phyloP scores from a whole-genome alignment of 257 asterid species.

The Solanum medicagineum region DNA sequence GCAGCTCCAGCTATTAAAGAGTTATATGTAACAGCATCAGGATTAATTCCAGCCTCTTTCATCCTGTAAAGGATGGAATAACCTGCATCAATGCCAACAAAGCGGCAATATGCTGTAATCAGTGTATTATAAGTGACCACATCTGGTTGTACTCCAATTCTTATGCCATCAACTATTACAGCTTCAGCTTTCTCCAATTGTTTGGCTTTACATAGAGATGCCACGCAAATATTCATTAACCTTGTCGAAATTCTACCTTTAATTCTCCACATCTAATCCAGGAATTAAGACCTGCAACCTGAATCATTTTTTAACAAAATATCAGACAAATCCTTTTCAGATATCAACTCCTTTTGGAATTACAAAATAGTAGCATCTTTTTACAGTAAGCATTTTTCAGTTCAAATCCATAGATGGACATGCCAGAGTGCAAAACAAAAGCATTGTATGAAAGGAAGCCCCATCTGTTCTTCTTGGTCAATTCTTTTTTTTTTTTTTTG shows the following conservation, averaged over 20 bases:
- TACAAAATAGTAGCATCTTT: neutral
- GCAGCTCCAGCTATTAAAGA: conserved; percentile 71
- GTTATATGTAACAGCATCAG: conserved; percentile 66
- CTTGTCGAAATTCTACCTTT: conserved; percentile 47
- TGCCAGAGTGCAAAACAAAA: neutral
- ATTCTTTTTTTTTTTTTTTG: neutral
- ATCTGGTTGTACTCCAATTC: conserved; percentile 67
- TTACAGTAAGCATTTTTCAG: neutral
- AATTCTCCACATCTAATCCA: conserved; percentile 40
- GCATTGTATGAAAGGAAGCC: neutral
- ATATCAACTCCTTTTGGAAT: neutral
- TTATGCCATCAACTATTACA: conserved; percentile 61
- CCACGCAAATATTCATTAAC: conserved; percentile 66
- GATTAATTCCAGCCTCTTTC: conserved; percentile 70
- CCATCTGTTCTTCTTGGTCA: neutral
- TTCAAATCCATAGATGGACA: neutral
- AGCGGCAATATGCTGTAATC: conserved; percentile 58
- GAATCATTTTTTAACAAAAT: neutral
- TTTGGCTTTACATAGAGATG: conserved; percentile 71
- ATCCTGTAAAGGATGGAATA: conserved; percentile 46
- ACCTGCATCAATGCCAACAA: conserved; percentile 58
- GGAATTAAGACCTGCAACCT: neutral
- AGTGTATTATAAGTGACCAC: conserved; percentile 77
- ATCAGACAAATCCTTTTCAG: neutral
- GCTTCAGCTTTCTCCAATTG: conserved; percentile 76